These are phyloP conservation scores for Calonectria fujianensis DNA, from an alignment of 2,329 filamentous ascomycete species.

Conservation along the genomic window DNA sequence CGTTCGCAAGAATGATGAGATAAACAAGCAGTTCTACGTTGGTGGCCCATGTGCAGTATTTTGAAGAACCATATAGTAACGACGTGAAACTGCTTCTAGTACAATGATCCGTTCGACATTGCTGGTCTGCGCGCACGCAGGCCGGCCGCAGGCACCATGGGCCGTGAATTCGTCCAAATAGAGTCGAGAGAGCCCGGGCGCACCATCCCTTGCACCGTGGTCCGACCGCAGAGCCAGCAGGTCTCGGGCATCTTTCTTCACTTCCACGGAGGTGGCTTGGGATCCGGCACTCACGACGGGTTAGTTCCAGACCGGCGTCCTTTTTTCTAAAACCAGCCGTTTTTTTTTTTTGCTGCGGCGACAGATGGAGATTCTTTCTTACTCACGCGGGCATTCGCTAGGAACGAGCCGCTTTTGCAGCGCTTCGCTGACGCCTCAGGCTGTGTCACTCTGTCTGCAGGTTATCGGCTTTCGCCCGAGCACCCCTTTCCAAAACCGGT, in stretches of 20 bases:
- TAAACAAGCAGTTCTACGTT: constrained; percentile 21
- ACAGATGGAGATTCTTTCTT: background rate
- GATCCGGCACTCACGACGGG: constrained; percentile 23
- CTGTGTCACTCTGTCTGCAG: constrained; percentile 67
- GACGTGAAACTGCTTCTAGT: background rate
- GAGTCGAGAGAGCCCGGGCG: constrained; percentile 28
- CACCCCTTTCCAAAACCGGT: constrained; percentile 72
- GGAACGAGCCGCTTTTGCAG: constrained; percentile 35
- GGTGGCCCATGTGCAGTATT: background rate
- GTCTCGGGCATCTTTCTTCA: constrained; percentile 28
- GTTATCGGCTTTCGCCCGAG: constrained; percentile 77
- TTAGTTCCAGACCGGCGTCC: constrained; percentile 1
- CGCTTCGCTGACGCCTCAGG: constrained; percentile 31
- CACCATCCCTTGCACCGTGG: constrained; percentile 23
- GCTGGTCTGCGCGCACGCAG: constrained; percentile 7
- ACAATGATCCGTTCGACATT: constrained; percentile 11
- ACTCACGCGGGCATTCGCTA: background rate
- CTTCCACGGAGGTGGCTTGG: constrained; percentile 35
- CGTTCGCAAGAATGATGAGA: constrained; percentile 25
- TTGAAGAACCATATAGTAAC: background rate
- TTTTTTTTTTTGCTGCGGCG: background rate
- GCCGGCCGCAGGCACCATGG: background rate
- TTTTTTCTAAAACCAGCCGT: background rate
- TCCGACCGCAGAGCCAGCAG: constrained; percentile 1
- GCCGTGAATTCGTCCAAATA: constrained; percentile 23